Conservation (phyloP, 805 yeast species). For the Ogataea ganodermae region DNA sequence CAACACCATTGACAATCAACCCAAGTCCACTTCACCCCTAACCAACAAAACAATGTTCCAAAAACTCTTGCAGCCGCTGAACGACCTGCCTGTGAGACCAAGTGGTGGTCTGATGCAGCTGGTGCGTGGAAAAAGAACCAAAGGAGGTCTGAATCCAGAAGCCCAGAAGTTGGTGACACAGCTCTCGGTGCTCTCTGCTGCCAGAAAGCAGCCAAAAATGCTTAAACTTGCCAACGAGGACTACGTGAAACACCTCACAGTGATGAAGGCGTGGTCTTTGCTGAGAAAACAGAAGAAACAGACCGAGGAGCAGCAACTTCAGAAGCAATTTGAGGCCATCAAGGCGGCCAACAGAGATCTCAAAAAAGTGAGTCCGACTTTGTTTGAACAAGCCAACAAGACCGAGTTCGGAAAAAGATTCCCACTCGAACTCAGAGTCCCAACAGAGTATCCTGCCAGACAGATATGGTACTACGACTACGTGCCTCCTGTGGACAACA, state of each 20-base stretch:
- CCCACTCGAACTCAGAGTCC: constrained; percentile 82
- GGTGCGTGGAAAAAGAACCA: constrained; percentile 41
- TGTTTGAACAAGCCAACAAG: constrained; percentile 64
- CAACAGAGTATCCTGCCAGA: constrained; percentile 87
- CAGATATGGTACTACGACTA: constrained; percentile 74
- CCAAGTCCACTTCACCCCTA: neutral
- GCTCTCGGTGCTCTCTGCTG: constrained; percentile 82
- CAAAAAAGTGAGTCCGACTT: constrained; percentile 47
- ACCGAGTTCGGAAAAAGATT: constrained; percentile 61
- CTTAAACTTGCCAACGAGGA: constrained; percentile 79
- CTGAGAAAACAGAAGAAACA: constrained; percentile 54
- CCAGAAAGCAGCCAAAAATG: constrained; percentile 84
- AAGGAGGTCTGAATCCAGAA: constrained; percentile 33
- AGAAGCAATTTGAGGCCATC: constrained; percentile 65
- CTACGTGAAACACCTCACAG: constrained; percentile 77
- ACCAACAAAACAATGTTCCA: neutral
- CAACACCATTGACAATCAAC: too few relatives aligned
- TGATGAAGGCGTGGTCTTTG: constrained; percentile 79
- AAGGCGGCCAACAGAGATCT: constrained; percentile 73
- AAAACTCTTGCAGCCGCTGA: constrained; percentile 7
- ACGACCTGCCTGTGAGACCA: constrained; percentile 4
- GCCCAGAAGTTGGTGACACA: constrained; percentile 42
- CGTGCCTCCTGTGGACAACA: constrained; percentile 27
- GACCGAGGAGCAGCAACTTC: constrained; percentile 44
- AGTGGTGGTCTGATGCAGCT: constrained; percentile 39